These are phyloP conservation scores for Corinectria fuckeliana DNA, from an alignment of 2,329 filamentous ascomycete species.

Conservation along the genomic window DNA sequence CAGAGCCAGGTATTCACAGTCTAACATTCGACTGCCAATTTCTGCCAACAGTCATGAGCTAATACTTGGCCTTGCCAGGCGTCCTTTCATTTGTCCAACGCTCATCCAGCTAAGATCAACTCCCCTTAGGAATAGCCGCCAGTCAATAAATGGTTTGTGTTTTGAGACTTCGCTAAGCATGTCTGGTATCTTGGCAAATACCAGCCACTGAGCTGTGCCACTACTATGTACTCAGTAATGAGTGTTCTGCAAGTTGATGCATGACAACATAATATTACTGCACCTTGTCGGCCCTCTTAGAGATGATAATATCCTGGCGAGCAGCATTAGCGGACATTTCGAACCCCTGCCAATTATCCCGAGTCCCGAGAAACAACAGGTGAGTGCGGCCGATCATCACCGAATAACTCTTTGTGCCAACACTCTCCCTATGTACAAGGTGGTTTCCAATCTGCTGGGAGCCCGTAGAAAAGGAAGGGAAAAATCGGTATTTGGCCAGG, in stretches of 20 bases:
- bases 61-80: background rate
- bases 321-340: background rate
- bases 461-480: background rate
- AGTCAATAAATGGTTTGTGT: background rate
- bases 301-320: background rate
- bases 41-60: conserved; percentile 1
- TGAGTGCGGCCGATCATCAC: background rate
- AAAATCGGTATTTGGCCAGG: background rate
- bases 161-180: background rate
- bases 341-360: background rate
- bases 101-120: background rate
- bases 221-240: background rate
- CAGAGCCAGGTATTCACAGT: background rate
- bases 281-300: background rate
- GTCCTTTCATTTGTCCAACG: background rate
- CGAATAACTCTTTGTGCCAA: background rate
- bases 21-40: background rate
- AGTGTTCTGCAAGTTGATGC: background rate
- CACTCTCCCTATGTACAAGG: background rate
- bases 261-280: background rate
- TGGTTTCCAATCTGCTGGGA: background rate
- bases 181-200: background rate
- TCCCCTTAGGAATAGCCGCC: background rate
- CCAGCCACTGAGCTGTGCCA: background rate
- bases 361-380: background rate